Base-by-base conservation (phyloP, 148 eudicot species). In the Pharnaceum exiguum region DNA sequence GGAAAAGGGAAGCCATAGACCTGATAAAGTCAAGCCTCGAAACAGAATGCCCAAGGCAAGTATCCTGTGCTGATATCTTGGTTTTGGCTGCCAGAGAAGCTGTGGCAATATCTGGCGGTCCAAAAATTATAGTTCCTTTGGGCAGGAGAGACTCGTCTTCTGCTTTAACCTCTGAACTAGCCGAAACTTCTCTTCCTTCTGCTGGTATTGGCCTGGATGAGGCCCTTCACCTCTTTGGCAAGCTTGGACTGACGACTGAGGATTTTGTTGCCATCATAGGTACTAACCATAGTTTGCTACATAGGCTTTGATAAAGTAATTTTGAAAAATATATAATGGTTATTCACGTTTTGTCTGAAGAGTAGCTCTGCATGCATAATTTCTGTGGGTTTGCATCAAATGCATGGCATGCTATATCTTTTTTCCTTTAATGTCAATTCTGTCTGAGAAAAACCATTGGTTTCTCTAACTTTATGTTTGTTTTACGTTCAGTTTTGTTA, bases 221-320 rank as follows among this genome's bases (percentile, higher is more conserved):
- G 16, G 38, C 67, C 16, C 73, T 69, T 39, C 11, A 22, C 56
- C 73, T 69, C 31, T 69, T 69, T 40, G 42, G 57, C 26, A 55
- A 62, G 57, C 62, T 46, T 30, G 73, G 57, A 38, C 61, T 69
- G 73, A 55, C 50, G 40, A 62, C 58, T 37, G 51, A 38, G 13
- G 73, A 69, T 29, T 10, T 57, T 27, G 73, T 69, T 47, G 73
- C 73, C 51, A 69, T 69, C 23, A 49, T 69, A 54, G 73, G 73
- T 69, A 69, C 37, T 25, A 36, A 7, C 10, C 30, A 50, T 57
- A 33, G 11, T 66, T 48, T 42, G 15, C 28, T 28, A n/a, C n/a
- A n/a, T n/a, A n/a, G n/a, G n/a, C n/a, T n/a, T n/a, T n/a, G n/a
- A n/a, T n/a, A n/a, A n/a, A n/a, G n/a, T n/a, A n/a, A n/a, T n/a